phyloP scores from a whole-genome alignment of 176 grass and related monocot genomes.

The Oryza meyeriana region DNA sequence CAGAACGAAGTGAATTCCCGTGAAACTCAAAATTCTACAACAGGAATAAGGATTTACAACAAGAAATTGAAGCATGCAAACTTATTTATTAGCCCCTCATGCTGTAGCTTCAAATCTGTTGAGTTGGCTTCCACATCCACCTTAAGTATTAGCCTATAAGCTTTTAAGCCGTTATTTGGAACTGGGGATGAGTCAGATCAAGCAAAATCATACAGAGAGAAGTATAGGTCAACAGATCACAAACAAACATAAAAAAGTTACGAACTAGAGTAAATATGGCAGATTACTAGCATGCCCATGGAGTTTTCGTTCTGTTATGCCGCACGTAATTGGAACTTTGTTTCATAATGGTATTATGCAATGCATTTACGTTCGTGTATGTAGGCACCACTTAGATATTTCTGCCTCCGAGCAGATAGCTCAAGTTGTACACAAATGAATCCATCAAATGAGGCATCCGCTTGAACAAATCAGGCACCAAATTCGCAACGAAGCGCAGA shows the following conservation, averaged over 20 bases:
- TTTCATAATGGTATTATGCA: neutral
- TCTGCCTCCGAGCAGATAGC: neutral
- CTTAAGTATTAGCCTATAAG: neutral
- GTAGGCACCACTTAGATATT: too few relatives aligned
- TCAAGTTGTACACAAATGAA: neutral
- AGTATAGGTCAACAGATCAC: conserved; percentile 12
- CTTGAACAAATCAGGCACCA: neutral
- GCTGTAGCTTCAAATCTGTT: conserved; percentile 13
- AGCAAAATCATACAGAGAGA: conserved; percentile 14
- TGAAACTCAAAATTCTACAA: neutral
- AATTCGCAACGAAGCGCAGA: neutral
- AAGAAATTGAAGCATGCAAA: conserved; percentile 29
- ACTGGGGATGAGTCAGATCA: conserved; percentile 11
- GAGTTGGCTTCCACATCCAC: conserved; percentile 22
- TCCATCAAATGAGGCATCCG: neutral
- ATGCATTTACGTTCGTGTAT: too few relatives aligned
- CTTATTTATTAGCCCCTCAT: conserved; percentile 19
- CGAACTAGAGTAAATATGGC: neutral
- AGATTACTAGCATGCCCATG: neutral
- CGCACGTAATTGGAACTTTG: neutral
- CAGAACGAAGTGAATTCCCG: neutral
- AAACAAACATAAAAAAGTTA: neutral
- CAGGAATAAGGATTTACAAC: conserved; percentile 20
- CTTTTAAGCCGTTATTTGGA: neutral
- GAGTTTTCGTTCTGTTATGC: neutral